Percentiles rank a stretch among this genome's conserved stretches.
Conservation (phyloP, 148 eudicot species). For the Rhododendron griersonianum region DNA sequence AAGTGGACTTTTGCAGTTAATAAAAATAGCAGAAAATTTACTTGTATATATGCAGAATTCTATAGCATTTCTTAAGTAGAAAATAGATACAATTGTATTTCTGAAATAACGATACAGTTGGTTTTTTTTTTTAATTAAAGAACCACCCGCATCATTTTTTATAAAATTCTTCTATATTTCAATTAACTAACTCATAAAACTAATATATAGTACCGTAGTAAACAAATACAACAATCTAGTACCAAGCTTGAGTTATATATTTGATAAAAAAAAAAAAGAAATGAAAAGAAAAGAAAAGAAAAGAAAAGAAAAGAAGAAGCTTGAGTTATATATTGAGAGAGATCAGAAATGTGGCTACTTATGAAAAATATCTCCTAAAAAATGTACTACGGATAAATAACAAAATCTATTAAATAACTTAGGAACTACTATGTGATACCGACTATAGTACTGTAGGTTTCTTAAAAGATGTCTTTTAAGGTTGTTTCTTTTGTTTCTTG, state of each 20-base stretch:
- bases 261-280: too few species aligned
- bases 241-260: neutral
- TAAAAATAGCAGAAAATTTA: neutral
- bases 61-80: too few species aligned
- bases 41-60: neutral
- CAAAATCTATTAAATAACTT: neutral
- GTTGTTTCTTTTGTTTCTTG: slow-evolving; percentile 9
- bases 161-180: neutral
- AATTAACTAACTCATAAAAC: neutral
- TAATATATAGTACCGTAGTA: neutral
- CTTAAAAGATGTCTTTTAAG: slow-evolving; percentile 10
- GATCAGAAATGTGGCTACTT: neutral
- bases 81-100: neutral
- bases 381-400: neutral
- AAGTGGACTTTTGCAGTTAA: neutral
- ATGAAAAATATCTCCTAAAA: neutral
- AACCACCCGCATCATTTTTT: neutral
- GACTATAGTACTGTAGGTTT: neutral
- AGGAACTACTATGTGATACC: slow-evolving; percentile 4
- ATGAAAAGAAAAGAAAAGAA: too few species aligned
- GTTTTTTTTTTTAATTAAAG: neutral
- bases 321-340: neutral
- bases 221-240: neutral
- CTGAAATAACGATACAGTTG: neutral
- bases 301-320: neutral